phyloP scores from a whole-genome alignment of 495 filamentous ascomycete genomes.

The Hyaloscypha bicolor region DNA sequence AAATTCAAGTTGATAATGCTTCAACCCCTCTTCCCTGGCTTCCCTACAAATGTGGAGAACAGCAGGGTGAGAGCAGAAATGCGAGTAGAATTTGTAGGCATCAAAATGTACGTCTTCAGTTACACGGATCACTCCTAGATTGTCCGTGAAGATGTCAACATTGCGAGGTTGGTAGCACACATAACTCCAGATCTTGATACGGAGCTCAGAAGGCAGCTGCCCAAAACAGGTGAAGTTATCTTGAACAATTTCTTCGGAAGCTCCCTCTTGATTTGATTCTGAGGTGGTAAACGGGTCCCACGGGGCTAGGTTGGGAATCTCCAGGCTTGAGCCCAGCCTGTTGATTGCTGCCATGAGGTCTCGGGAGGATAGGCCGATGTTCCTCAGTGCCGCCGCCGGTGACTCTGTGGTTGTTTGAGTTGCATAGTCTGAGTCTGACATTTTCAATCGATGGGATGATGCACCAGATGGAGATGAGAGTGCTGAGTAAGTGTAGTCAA shows the following conservation, averaged over 20 bases:
- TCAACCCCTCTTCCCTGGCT: conserved; percentile 8
- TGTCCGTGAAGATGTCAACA: conserved; percentile 1
- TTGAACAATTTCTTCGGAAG: neutral
- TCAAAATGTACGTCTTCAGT: neutral
- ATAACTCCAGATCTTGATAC: conserved; percentile 11
- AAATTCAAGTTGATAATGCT: conserved; percentile 11
- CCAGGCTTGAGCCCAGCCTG: neutral
- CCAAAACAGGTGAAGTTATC: neutral
- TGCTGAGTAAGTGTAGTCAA: neutral
- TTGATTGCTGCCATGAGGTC: conserved; percentile 2
- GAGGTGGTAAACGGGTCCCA: neutral
- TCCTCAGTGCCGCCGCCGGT: neutral
- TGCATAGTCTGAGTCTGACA: neutral
- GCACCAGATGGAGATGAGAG: neutral
- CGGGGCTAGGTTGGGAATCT: neutral
- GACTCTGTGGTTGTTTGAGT: neutral
- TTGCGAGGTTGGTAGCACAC: conserved; percentile 2
- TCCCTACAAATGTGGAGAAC: conserved; percentile 8
- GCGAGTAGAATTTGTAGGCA: conserved; percentile 1
- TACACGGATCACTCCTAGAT: neutral
- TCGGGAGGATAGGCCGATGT: neutral
- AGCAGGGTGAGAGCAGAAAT: neutral
- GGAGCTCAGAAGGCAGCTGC: conserved; percentile 4
- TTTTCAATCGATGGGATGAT: too few species aligned
- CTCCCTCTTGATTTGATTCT: neutral